Base-by-base conservation (phyloP, 2,329 filamentous ascomycete species). In the Aureobasidium sp. region DNA sequence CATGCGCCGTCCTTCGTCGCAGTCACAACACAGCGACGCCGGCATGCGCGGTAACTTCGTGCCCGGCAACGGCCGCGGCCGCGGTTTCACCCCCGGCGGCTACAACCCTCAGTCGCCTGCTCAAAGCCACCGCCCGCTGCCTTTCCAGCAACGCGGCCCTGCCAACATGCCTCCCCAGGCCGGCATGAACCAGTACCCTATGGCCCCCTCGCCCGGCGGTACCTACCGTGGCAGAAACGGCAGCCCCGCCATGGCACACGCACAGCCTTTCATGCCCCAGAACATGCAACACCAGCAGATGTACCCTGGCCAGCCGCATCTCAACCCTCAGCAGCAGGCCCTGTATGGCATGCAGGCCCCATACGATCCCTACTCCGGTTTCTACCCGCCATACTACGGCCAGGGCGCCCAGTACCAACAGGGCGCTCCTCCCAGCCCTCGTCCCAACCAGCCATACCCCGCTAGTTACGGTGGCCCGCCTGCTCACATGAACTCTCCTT, bases 1-100 rank as follows among this genome's bases (percentile, higher is more conserved):
- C 76, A 84, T 90, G 69, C 88, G 93, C 70, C 88, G 91, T 68
- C 89, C 93, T 73, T 97, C 93, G 34, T 88, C 88, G 41, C 91
- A 94, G 71, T 95, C 90, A 25, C 82, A 86, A 66, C 89, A 93
- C 74, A 85, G 84, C 72, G 88, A 92, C 66, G 83, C 87, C 75
- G 84, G 81, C 73, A 64, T 67, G 57, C 68, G 68, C 36, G 71
- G 72, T 15, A 70, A 72, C 42, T 79, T 76, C 64, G 69, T 71
- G 27, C 73, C 75, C 14, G 73, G 73, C 62, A 78, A 75, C 64
- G 75, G 77, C 66, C 80, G 79, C 63, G 76, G 79, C 52, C 80
- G 80, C 63, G 78, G 79, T 64, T 83, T 78, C 70, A 77, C 75
- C 63, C 75, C 75, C 56, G 51, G 81, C 69, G 82, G 81, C 69